phyloP scores from a whole-genome alignment of 2,329 filamentous ascomycete genomes.

The Periconia digitata region DNA sequence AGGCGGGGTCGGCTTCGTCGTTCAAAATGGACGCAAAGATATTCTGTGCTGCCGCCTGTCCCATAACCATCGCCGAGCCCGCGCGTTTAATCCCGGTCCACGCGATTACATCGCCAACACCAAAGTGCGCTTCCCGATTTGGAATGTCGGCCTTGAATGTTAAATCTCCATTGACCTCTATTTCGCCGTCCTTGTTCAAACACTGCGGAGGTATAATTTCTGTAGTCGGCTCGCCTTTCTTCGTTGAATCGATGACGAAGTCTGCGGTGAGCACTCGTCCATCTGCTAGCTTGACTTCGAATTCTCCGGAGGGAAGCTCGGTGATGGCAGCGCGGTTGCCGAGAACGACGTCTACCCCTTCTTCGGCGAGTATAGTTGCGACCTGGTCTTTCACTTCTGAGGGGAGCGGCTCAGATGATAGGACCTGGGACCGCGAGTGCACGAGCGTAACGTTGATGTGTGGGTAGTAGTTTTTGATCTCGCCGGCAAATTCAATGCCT shows the following conservation, averaged over 20 bases:
- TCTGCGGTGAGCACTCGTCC: constrained; percentile 58
- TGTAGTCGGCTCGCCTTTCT: constrained; percentile 63
- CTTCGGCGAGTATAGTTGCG: constrained; percentile 60
- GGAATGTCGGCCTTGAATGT: constrained; percentile 57
- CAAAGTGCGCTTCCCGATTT: constrained; percentile 65
- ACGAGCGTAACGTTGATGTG: constrained; percentile 69
- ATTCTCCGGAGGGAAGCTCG: constrained; percentile 30
- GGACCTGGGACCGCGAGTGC: constrained; percentile 69
- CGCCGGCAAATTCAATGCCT: constrained; percentile 79
- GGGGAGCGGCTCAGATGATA: constrained; percentile 73
- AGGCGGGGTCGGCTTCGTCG: constrained; percentile 20
- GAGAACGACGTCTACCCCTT: constrained; percentile 67
- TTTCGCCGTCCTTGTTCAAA: constrained; percentile 65
- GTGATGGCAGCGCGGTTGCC: constrained; percentile 57
- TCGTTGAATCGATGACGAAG: constrained; percentile 70
- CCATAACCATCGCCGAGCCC: constrained; percentile 74
- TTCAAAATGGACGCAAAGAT: constrained; percentile 40
- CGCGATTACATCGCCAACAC: constrained; percentile 66
- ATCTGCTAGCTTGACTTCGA: constrained; percentile 50
- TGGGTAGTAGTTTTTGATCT: constrained; percentile 70
- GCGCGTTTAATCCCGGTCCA: constrained; percentile 83
- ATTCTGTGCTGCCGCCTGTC: constrained; percentile 66
- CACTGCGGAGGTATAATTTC: constrained; percentile 61
- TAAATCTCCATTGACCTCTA: constrained; percentile 61
- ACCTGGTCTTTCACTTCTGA: constrained; percentile 68